Evolutionary conservation across 192 early-diverging fungal species (phyloP).

Genomic region (Linnemannia schmuckeri): DNA sequence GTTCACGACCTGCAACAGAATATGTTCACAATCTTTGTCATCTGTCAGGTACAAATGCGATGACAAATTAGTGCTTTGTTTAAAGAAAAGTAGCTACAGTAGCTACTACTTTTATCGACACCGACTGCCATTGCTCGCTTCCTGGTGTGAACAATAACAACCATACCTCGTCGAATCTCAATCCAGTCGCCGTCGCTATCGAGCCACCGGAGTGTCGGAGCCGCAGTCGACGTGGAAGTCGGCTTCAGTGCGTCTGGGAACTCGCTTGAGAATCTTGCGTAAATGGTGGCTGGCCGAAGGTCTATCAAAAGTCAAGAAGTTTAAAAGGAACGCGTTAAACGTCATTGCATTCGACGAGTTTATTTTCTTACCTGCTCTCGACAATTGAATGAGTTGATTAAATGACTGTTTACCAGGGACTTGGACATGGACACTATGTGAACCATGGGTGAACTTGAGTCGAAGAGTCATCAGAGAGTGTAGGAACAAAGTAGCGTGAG

Average conservation of each 20-base stretch:
- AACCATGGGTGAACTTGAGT: slow-evolving; percentile 44
- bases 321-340: neutral
- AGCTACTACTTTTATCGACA: too few relatives aligned
- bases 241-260: slow-evolving; percentile 25
- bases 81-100: too few relatives aligned
- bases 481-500: neutral
- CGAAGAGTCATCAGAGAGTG: slow-evolving; percentile 10
- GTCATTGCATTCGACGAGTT: too few relatives aligned
- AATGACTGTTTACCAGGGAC: slow-evolving; percentile 11
- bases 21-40: slow-evolving; percentile 27
- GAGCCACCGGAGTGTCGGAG: slow-evolving; percentile 22
- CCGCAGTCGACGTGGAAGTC: neutral
- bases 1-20: slow-evolving; percentile 5
- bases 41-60: slow-evolving; percentile 4
- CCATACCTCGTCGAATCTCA: slow-evolving; percentile 26
- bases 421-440: slow-evolving; percentile 29
- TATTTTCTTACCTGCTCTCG: neutral
- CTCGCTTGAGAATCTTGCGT: slow-evolving; percentile 27
- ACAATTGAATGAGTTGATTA: neutral
- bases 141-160: too few relatives aligned
- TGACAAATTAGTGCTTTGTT: too few relatives aligned
- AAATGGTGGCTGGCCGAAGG: slow-evolving; percentile 20
- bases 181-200: slow-evolving; percentile 51
- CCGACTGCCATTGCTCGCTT: too few relatives aligned
- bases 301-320: slow-evolving; percentile 7